These are phyloP conservation scores for Boletus tomentosulus DNA, from an alignment of 768 basidiomycete genomes.

Conservation along the genomic window DNA sequence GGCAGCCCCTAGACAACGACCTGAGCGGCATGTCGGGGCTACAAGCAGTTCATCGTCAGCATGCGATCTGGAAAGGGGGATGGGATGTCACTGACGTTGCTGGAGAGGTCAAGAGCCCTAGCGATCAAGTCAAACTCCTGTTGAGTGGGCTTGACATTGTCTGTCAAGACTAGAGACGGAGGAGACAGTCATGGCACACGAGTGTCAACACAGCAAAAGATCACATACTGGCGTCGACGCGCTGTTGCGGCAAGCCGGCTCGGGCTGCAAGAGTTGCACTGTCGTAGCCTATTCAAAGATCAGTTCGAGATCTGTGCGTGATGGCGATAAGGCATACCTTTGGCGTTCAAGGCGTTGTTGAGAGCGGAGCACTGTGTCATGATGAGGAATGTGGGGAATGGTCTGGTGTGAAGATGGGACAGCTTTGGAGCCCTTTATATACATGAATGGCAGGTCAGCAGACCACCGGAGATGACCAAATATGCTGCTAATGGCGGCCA, in stretches of 20 bases:
- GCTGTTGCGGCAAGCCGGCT: slow-evolving; percentile 41
- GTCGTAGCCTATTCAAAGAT: slow-evolving; percentile 1
- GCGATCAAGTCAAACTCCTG: slow-evolving; percentile 51
- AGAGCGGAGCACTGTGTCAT: slow-evolving; percentile 51
- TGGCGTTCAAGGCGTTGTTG: slow-evolving; percentile 43
- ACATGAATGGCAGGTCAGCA: slow-evolving; percentile 10
- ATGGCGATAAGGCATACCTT: slow-evolving; percentile 35
- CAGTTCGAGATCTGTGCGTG: neutral
- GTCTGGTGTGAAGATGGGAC: neutral
- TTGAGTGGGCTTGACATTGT: slow-evolving; percentile 37
- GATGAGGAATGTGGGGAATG: slow-evolving; percentile 42
- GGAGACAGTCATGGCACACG: neutral
- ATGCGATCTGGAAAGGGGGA: neutral
- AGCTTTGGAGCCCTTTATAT: slow-evolving; percentile 7
- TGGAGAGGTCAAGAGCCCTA: slow-evolving; percentile 37
- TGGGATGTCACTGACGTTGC: slow-evolving; percentile 23
- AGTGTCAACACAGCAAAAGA: neutral
- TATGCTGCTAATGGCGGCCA: neutral
- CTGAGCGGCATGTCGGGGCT: neutral
- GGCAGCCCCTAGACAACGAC: neutral
- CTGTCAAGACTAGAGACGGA: slow-evolving; percentile 44
- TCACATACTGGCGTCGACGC: slow-evolving; percentile 51
- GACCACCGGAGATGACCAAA: slow-evolving; percentile 11
- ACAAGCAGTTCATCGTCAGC: neutral
- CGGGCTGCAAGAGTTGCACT: slow-evolving; percentile 40